Evolutionary conservation across 768 basidiomycete genomes (phyloP).

Genomic region (Rhodotorula sphaerocarpa): DNA sequence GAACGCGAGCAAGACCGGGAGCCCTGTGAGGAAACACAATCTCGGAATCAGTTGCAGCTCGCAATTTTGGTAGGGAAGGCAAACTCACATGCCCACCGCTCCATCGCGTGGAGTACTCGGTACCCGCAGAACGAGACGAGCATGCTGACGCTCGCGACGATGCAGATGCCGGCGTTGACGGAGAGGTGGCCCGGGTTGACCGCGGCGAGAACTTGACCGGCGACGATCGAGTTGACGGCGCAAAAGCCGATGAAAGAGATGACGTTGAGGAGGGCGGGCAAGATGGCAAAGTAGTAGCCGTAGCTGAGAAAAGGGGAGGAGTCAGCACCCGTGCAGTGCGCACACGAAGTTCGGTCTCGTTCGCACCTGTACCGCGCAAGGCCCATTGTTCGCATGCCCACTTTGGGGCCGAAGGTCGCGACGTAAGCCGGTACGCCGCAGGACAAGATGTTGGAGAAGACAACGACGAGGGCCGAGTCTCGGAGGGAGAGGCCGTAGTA

Average conservation of each 20-base stretch:
- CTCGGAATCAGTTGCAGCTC: no score
- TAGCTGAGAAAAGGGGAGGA: background rate
- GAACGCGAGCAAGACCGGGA: slow-evolving; percentile 67
- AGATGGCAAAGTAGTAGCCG: slow-evolving; percentile 45
- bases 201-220: slow-evolving; percentile 59
- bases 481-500: slow-evolving; percentile 57
- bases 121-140: slow-evolving; percentile 45
- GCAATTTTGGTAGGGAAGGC: background rate
- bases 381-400: slow-evolving; percentile 76
- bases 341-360: slow-evolving; percentile 46
- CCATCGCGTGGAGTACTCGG: slow-evolving; percentile 45
- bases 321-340: background rate
- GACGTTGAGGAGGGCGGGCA: slow-evolving; percentile 51
- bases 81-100: slow-evolving; percentile 53
- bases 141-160: slow-evolving; percentile 63
- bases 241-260: slow-evolving; percentile 49
- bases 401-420: slow-evolving; percentile 66
- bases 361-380: slow-evolving; percentile 57
- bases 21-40: slow-evolving; percentile 45
- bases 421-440: slow-evolving; percentile 56
- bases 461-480: slow-evolving; percentile 58
- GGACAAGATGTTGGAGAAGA: slow-evolving; percentile 61
- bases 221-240: slow-evolving; percentile 60
- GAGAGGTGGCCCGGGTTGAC: slow-evolving; percentile 51
- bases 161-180: slow-evolving; percentile 68